Evolutionary conservation across 1,139 yeast genomes (phyloP), one percentile per base, ranked within the genome.

Genomic region (Dujonia santamariae): DNA sequence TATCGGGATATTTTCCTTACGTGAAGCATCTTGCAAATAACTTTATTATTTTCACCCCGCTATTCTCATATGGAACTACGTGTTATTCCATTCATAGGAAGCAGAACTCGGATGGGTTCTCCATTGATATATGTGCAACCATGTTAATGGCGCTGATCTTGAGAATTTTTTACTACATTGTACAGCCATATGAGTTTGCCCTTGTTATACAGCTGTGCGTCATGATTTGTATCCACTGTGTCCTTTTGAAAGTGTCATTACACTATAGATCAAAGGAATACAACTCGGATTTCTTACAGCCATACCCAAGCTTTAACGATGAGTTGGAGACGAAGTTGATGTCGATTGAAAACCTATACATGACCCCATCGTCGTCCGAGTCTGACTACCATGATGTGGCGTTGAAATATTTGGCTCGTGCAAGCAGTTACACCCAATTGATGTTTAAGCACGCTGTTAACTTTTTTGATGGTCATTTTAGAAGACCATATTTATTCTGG

Each of bases 61-160:
- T 88, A 28, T 74, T 87, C 40, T 85, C 96, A 6, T 88, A 88
- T 51, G 95, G 96, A 2, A 77, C 94, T 17, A 86, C 96, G 0
- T 75, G 88, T 28, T 64, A 78, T 37, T 72, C 85, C 41, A 86
- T 88, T 12, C 72, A 78, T 46, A 64, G 70, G 33, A 73, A 75
- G 28, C 66, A 78, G 51, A 72, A 88, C 1, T 75, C 92, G 2
- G 68, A 75, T 22, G 97, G 97, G 19, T 87, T 87, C 53, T 81
- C 94, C 6, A 67, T 87, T 16, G 97, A 88, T 56, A 84, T 88
- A 11, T 88, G 96, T 59, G 92, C 90, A 12, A 85, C 95, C 8
- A 87, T 88, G 96, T 57, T 88, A 40, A 69, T 86, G 47, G 84
- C 96, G 1, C 76, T 87, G 31, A 75, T 81, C 4, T 60, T 87